A percentile compares a stretch with the other conserved stretches of the same genome.
Evolutionary conservation across 495 filamentous ascomycete genomes (phyloP).

Genomic region (Daldinia loculata): DNA sequence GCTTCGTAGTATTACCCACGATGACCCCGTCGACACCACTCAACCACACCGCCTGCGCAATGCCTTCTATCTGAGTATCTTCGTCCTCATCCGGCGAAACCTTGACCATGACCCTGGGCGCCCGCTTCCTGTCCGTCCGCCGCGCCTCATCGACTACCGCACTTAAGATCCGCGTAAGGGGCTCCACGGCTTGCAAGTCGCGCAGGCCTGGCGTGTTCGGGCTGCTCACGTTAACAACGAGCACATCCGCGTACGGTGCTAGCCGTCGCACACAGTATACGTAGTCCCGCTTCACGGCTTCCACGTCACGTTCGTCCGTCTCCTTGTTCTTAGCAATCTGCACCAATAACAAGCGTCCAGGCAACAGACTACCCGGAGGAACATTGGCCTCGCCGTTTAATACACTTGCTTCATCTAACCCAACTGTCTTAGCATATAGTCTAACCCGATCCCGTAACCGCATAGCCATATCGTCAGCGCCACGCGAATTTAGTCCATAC

Average conservation of each 20-base stretch:
- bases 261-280: slow-evolving; percentile 83
- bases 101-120: slow-evolving; percentile 94
- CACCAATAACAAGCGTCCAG: slow-evolving; percentile 83
- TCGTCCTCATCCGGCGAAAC: slow-evolving; percentile 93
- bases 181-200: slow-evolving; percentile 80
- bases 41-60: slow-evolving; percentile 83
- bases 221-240: slow-evolving; percentile 96
- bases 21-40: slow-evolving; percentile 93
- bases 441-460: slow-evolving; percentile 79
- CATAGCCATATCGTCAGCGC: slow-evolving; percentile 85
- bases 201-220: slow-evolving; percentile 94
- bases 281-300: slow-evolving; percentile 85
- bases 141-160: slow-evolving; percentile 83
- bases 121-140: slow-evolving; percentile 69
- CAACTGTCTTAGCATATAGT: slow-evolving; percentile 74
- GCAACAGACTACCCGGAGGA: slow-evolving; percentile 75
- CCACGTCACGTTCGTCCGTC: slow-evolving; percentile 83
- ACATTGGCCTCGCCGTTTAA: slow-evolving; percentile 72
- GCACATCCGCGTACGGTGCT: slow-evolving; percentile 86
- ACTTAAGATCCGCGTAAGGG: slow-evolving; percentile 78
- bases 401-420: slow-evolving; percentile 74
- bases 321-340: slow-evolving; percentile 97
- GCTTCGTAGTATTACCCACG: slow-evolving; percentile 96
- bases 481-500: slow-evolving; percentile 92
- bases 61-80: slow-evolving; percentile 81